phyloP scores from a whole-genome alignment of 2,329 filamentous ascomycete species.

The Trichoderma lentiforme region DNA sequence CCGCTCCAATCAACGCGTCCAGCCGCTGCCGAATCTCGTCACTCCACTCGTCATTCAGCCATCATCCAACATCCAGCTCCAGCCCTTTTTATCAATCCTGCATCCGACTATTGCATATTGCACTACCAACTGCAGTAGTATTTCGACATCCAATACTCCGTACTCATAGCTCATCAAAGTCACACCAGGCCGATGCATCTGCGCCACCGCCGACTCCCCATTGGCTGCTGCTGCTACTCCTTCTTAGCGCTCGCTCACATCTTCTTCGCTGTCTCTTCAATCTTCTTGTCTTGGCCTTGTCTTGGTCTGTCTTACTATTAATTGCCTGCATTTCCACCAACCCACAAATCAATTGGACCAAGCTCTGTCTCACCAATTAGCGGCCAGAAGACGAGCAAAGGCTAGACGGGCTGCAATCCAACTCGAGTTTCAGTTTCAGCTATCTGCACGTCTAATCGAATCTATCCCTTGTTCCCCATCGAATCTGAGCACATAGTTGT shows the following conservation, averaged over 20 bases:
- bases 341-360: background rate
- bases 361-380: background rate
- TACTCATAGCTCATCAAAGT: background rate
- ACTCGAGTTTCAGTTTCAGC: slow-evolving; percentile 8
- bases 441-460: background rate
- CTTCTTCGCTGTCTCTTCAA: background rate
- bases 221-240: background rate
- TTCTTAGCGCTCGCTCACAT: background rate
- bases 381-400: background rate
- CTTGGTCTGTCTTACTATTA: background rate
- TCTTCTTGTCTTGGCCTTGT: background rate
- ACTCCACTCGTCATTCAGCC: background rate
- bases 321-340: background rate
- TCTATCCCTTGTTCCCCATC: background rate
- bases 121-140: background rate
- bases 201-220: background rate
- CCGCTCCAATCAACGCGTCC: background rate
- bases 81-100: background rate
- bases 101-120: background rate
- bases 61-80: background rate
- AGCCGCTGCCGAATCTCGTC: background rate
- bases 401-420: background rate
- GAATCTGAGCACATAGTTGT: background rate
- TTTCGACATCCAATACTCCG: background rate
- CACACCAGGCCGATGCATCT: slow-evolving; percentile 12